phyloP scores from a whole-genome alignment of 768 basidiomycete species.

The Russula emetica region DNA sequence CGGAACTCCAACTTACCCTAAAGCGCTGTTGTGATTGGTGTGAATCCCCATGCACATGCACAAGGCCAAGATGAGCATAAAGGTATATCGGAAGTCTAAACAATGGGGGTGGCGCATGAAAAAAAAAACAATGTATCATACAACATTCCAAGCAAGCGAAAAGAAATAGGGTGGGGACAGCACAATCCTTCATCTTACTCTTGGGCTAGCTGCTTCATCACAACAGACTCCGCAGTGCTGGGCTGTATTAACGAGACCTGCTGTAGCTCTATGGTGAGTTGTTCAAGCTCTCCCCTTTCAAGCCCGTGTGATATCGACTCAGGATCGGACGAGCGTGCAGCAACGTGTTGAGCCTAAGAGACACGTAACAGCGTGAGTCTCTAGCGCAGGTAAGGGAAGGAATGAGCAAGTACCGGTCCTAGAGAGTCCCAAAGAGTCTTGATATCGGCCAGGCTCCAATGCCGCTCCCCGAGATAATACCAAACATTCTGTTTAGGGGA shows the following conservation, averaged over 20 bases:
- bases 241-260: conserved; percentile 7
- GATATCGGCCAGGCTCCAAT: conserved; percentile 14
- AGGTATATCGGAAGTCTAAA: conserved; percentile 5
- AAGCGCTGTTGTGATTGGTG: neutral
- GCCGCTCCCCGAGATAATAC: conserved; percentile 26
- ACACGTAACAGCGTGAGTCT: neutral
- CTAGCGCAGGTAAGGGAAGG: neutral
- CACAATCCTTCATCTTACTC: neutral
- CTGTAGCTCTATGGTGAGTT: conserved; percentile 34
- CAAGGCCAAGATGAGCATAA: neutral
- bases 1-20: neutral
- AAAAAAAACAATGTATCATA: neutral
- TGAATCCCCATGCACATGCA: neutral
- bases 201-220: conserved; percentile 11
- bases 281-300: conserved; percentile 41
- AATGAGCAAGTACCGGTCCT: conserved; percentile 21
- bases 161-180: neutral
- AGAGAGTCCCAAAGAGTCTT: conserved; percentile 20
- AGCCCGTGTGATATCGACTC: conserved; percentile 39
- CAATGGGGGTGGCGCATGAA: neutral
- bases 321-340: conserved; percentile 35
- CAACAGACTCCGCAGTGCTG: conserved; percentile 3
- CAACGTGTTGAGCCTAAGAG: conserved; percentile 24
- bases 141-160: neutral
- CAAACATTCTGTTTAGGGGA: conserved; percentile 13